Base-by-base conservation (phyloP, 2,329 filamentous ascomycete species). In the Tolypocladium pustulatum region DNA sequence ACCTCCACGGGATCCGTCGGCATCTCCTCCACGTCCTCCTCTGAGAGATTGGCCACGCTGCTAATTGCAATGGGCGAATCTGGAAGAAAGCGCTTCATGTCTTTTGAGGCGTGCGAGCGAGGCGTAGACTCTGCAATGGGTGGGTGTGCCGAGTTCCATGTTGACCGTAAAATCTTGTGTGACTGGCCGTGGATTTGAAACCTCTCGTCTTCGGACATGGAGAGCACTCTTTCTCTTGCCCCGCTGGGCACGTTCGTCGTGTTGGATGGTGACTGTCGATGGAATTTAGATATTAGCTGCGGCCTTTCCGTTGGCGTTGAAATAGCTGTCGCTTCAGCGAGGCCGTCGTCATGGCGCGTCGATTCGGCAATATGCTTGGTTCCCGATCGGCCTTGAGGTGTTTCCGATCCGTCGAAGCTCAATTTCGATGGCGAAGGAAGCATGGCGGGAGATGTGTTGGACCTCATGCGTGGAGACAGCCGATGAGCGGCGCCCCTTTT, bases 1-100 rank as follows among this genome's bases (percentile, higher is more conserved):
- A 86, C 77, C 69, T 87, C 81, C 4, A 86, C 84, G 1, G 84
- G 82, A 51, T 78, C 78, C 62, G 79, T 78, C 17, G 81, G 69
- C 8, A 73, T 75, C 27, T 66, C 63, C 22, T 63, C 58, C 15
- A 57, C 64, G 2, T 64, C 63, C 9, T 65, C 61, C 25, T 66
- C 60, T 9, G 57, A 20, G 54, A 56, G 51, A 10, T 54, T 52
- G 51, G 51, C 49, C 20, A 32, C 49, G 15, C 4, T 22, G 49
- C 20, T n/a, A 7, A 10, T 36, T 22, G 30, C 30, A 22, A n/a
- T 12, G 8, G 30, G 30, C 13, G 49, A 34, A 15, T 22, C 6
- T 2, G 57, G 30, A 49, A 57, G 52, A 53, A 20, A 27, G 36
- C 43, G 54, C 36, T 56, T 32, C 36, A 6, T 20, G 52, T 36